Base-by-base conservation (phyloP, 192 early-diverging fungal genomes). In the Cetraspora pellucida region DNA sequence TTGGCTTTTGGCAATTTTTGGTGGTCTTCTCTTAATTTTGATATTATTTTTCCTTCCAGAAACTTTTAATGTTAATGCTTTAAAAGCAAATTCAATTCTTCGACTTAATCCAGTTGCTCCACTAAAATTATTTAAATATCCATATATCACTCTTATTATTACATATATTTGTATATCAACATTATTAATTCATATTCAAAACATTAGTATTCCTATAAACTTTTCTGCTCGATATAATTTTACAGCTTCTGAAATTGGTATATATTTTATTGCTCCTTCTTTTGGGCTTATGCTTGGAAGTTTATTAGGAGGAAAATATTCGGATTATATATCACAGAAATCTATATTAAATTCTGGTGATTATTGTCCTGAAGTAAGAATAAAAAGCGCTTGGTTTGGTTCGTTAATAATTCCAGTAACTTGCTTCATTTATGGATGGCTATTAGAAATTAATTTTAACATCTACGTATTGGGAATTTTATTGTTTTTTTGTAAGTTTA, bases 201-300 rank as follows among this genome's bases (percentile, higher is more conserved):
- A 21, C 3, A 54, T 55, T n/a, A 28, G n/a, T n/a, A 44, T 72
- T 46, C 52, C 69, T 19, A 21, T 7, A 11, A 19, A 14, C 10
- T 72, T 54, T 72, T n/a, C 25, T 10, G 13, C 14, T 9, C n/a
- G 27, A 28, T 55, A 72, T 55, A 21, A 72, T 55, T 13, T 72
- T 25, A 31, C 47, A 19, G 8, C 69, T 21, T 72, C 28, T 17
- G 10, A 14, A 31, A 31, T 55, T 28, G 69, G 69, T 10, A 37
- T 72, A 31, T n/a, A 55, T 3, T 55, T 84, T 74, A 74, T 86
- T 55, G 71, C 78, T 10, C 67, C 72, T 31, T 86, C 83, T 9
- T 4, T 81, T 17, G 87, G 86, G 16, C 78, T 75, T 7, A 70
- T 82, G 6, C 10, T 82, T n/a, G 86, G 87, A 10, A 81, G 84